A percentile compares a stretch with the other conserved stretches of the same genome.
Evolutionary conservation across 139 green algal species (phyloP).

Genomic region (Nannochloris sp.): DNA sequence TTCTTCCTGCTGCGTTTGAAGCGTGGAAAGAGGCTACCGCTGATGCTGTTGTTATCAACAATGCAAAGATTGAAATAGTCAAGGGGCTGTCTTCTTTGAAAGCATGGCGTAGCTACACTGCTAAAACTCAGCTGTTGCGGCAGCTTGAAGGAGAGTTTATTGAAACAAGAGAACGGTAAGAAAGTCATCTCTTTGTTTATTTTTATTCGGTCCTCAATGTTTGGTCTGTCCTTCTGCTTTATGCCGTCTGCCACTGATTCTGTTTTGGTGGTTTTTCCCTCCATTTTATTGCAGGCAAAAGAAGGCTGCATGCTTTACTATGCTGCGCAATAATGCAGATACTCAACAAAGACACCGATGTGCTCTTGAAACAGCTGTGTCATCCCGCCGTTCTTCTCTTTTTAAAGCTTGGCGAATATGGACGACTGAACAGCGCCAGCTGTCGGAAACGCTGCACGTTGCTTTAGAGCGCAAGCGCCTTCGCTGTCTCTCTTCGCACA

Average conservation of each 20-base stretch:
- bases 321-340: background rate
- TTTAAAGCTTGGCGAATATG: background rate
- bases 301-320: background rate
- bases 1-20: background rate
- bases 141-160: background rate
- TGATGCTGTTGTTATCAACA: background rate
- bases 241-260: too few species aligned
- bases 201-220: background rate
- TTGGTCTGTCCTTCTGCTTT: too few species aligned
- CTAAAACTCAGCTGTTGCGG: background rate
- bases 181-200: background rate
- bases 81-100: background rate
- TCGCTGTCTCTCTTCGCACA: background rate
- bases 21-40: background rate
- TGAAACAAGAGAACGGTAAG: background rate
- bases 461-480: background rate
- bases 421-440: background rate
- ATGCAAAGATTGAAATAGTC: background rate
- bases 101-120: background rate
- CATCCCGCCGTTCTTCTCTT: background rate
- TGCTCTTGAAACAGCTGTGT: background rate
- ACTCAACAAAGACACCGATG: background rate
- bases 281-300: background rate
- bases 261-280: too few species aligned
- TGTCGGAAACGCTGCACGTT: background rate